Evolutionary conservation across 495 filamentous ascomycete genomes (phyloP), one percentile per base, ranked within the genome.

Genomic region (Podospora didyma): DNA sequence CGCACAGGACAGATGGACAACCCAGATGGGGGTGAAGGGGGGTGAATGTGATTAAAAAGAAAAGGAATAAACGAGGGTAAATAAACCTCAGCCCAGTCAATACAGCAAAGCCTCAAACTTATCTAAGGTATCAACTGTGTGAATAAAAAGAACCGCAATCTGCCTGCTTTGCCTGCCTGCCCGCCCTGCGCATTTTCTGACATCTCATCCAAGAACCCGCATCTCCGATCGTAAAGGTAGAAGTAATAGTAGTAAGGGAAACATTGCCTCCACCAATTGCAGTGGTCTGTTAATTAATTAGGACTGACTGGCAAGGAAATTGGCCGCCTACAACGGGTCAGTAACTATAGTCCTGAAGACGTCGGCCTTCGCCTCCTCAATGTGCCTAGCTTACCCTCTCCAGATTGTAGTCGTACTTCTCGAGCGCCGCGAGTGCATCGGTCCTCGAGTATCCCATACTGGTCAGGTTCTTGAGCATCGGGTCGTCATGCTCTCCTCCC

Each of bases 381-480:
- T 17, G n/a, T 42, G 12, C 5, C 23, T 20, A 66, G 73, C 85
- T 76, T 76, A 96, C 94, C 86, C 90, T 89, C 69, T 96, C 91
- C 65, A 96, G 78, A 73, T 97, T 92, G 72, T 96, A 96, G 67
- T 96, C 92, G 72, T 86, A 94, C 71, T 91, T 92, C 78, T 97
- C 94, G 67, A 98, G 73, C 34, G 94, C 94, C 53, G 75, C 78
- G 28, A 97, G 76, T n/a, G 89, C 88, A 45, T 89, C 86, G 6
- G 81, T 80, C 42, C 94, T 78, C 23, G 86, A 77, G 71, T 94
- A 98, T 2, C 94, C 94, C 92, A 97, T 95, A 23, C 82, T 84
- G 11, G 90, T 96, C 68, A 98, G 68, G 59, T 90, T 87, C 75
- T 94, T 92, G 53, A 97, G 75, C 47, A 96, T 93, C 21, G 90